Evolutionary conservation across 2,329 filamentous ascomycete genomes (phyloP).

Genomic region (Aureobasidium vineae): DNA sequence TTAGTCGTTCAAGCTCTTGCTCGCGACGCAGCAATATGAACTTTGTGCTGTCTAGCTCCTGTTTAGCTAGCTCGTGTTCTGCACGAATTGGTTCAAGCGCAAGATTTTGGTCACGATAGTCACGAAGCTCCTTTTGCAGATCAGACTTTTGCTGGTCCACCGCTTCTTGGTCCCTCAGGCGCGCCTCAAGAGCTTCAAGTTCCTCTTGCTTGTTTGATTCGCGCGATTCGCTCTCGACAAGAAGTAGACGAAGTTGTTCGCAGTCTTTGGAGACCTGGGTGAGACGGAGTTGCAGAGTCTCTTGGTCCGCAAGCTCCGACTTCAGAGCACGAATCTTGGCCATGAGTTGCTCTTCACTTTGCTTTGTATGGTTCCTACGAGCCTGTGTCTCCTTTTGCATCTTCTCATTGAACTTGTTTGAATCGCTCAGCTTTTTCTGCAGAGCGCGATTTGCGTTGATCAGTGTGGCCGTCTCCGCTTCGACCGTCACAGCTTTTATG

Average conservation of each 20-base stretch:
- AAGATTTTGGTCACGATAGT: conserved; percentile 63
- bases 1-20: conserved; percentile 49
- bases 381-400: conserved; percentile 70
- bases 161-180: conserved; percentile 59
- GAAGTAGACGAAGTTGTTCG: conserved; percentile 59
- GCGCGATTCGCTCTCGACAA: conserved; percentile 67
- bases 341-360: conserved; percentile 71
- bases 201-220: conserved; percentile 64
- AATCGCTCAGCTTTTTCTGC: conserved; percentile 69
- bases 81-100: conserved; percentile 57
- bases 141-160: conserved; percentile 60
- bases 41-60: conserved; percentile 59
- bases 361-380: conserved; percentile 69
- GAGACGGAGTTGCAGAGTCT: conserved; percentile 58
- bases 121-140: conserved; percentile 60
- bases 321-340: conserved; percentile 64
- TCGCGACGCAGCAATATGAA: conserved; percentile 52
- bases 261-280: conserved; percentile 59
- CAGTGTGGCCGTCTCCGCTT: conserved; percentile 78
- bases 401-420: conserved; percentile 67
- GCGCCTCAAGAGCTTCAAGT: conserved; percentile 61
- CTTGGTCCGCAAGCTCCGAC: conserved; percentile 63
- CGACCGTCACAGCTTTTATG: conserved; percentile 71
- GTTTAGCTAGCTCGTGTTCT: conserved; percentile 57
- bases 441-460: conserved; percentile 73